Evolutionary conservation across 129 eudicot genomes (phyloP).

Genomic region (Arctium lappa): DNA sequence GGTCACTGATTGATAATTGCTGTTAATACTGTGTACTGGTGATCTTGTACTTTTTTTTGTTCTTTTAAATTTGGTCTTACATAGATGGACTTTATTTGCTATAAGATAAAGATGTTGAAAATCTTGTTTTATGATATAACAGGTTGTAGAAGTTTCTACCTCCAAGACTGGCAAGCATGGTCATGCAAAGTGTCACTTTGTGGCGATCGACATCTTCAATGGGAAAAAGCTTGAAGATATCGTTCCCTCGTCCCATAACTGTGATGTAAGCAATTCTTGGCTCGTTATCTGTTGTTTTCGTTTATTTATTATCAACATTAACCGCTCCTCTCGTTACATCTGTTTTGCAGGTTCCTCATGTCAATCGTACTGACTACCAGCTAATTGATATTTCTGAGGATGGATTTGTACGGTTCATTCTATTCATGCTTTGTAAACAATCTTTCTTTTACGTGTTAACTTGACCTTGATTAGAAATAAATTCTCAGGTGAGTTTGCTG

Average conservation of each 20-base stretch:
- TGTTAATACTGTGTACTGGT: not conserved
- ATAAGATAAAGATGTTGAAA: not conserved
- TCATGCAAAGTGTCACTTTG: constrained; percentile 81
- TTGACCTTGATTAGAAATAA: not conserved
- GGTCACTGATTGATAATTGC: not conserved
- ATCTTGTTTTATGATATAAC: not conserved
- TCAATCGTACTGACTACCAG: constrained; percentile 66
- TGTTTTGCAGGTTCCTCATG: constrained; percentile 73
- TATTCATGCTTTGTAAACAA: not conserved
- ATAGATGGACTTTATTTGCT: not conserved
- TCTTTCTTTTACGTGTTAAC: not conserved
- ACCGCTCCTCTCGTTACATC: not conserved
- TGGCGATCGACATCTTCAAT: constrained; percentile 68
- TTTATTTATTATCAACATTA: not conserved
- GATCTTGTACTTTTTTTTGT: too few relatives aligned
- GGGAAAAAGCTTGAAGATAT: constrained; percentile 81
- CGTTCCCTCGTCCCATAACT: constrained; percentile 76
- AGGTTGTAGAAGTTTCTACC: constrained; percentile 83
- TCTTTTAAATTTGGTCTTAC: not conserved
- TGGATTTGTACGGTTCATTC: constrained; percentile 59
- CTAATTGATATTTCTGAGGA: constrained; percentile 76
- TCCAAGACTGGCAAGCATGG: constrained; percentile 87
- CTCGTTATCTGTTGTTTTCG: not conserved
- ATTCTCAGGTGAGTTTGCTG: constrained; percentile 58
- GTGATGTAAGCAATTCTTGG: constrained; percentile 49